phyloP scores from a whole-genome alignment of 768 basidiomycete genomes.

The Rhodotorula diobovata region DNA sequence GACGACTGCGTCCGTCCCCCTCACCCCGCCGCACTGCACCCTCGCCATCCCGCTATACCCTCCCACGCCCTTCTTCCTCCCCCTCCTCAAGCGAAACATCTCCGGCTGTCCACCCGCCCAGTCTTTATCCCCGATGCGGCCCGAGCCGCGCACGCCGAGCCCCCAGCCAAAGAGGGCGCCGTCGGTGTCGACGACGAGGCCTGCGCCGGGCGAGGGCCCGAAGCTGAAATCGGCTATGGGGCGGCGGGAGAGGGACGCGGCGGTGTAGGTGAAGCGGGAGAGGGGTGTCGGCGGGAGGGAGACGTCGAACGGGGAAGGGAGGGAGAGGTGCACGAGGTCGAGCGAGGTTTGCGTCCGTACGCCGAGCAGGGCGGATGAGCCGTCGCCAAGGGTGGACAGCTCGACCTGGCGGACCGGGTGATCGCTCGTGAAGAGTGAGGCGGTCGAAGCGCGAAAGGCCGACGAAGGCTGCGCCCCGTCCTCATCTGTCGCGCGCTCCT shows the following conservation, averaged over 20 bases:
- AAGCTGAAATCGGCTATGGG: conserved; percentile 26
- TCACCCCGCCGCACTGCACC: conserved; percentile 17
- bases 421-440: not conserved
- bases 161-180: conserved; percentile 28
- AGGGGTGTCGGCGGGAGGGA: not conserved
- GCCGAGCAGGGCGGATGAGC: conserved; percentile 3
- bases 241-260: not conserved
- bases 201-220: conserved; percentile 1
- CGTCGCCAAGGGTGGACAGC: not conserved
- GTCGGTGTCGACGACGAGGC: conserved; percentile 20
- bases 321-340: conserved; percentile 8
- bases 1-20: conserved; percentile 22
- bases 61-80: not conserved
- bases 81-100: conserved; percentile 18
- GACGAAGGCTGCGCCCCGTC: not conserved
- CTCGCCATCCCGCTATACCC: conserved; percentile 18
- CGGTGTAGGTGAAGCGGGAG: conserved; percentile 3
- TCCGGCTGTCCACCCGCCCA: not conserved
- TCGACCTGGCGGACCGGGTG: conserved; percentile 25
- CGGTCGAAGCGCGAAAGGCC: not conserved
- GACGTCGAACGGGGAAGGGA: not conserved
- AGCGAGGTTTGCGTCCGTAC: conserved; percentile 20
- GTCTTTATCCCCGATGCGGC: not conserved
- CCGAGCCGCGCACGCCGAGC: not conserved
- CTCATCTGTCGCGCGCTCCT: not conserved